phyloP scores from a whole-genome alignment of 805 yeast genomes.

The Yamadazyma paraphyllophila region DNA sequence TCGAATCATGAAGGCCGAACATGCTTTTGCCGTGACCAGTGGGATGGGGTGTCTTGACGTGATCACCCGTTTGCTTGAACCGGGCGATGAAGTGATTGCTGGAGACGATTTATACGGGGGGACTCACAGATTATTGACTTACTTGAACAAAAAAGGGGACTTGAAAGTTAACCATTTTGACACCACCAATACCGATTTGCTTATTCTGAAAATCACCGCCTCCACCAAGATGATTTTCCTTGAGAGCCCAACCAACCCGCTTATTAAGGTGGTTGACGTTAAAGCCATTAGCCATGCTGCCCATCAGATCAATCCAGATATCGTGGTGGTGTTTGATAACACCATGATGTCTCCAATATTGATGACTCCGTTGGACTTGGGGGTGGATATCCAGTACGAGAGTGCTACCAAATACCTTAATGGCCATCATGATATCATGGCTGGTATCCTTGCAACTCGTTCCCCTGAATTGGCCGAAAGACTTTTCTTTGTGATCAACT shows the following conservation, averaged over 20 bases:
- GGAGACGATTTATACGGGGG: constrained; percentile 97
- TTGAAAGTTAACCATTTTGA: constrained; percentile 74
- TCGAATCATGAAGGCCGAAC: constrained; percentile 72
- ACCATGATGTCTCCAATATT: constrained; percentile 95
- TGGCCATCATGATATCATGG: constrained; percentile 97
- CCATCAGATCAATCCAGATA: constrained; percentile 63
- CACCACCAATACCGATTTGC: constrained; percentile 67
- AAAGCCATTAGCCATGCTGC: constrained; percentile 63
- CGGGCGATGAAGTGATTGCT: constrained; percentile 90
- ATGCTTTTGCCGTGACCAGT: constrained; percentile 77
- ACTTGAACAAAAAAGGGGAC: constrained; percentile 60
- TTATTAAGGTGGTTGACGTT: constrained; percentile 83
- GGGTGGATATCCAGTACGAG: constrained; percentile 90
- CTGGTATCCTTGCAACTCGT: constrained; percentile 81
- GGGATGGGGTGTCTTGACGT: constrained; percentile 95
- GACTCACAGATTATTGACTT: constrained; percentile 79
- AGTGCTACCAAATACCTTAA: constrained; percentile 89
- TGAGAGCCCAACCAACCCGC: constrained; percentile 93
- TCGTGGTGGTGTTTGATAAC: constrained; percentile 83
- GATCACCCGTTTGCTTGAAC: constrained; percentile 66
- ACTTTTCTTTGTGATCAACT: constrained; percentile 74
- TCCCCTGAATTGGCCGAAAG: constrained; percentile 62
- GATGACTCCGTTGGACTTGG: constrained; percentile 81
- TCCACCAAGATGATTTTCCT: constrained; percentile 76
- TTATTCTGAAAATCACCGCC: constrained; percentile 52